These are phyloP conservation scores for Aspergillus fumigatus DNA, from an alignment of 2,329 filamentous ascomycete genomes.

Conservation along the genomic window DNA sequence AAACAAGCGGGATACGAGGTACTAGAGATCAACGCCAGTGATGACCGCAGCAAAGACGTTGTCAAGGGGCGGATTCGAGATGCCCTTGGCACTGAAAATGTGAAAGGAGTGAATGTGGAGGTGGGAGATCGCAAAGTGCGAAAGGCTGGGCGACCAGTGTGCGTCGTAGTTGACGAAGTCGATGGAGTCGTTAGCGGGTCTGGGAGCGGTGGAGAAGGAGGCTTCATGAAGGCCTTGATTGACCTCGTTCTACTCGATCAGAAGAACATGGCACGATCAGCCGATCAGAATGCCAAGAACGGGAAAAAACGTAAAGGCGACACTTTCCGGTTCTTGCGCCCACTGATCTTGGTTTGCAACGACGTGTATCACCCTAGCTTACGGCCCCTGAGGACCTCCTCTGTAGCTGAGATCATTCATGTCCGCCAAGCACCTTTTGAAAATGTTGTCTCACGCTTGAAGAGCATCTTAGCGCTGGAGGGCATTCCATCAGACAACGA, in stretches of 20 bases:
- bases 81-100: constrained; percentile 88
- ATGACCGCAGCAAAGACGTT: constrained; percentile 84
- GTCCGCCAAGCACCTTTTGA: constrained; percentile 85
- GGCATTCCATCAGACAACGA: constrained; percentile 84
- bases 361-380: constrained; percentile 92
- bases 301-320: constrained; percentile 65
- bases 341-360: constrained; percentile 92
- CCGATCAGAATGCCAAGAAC: constrained; percentile 20
- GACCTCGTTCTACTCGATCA: constrained; percentile 84
- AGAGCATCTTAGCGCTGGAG: constrained; percentile 81
- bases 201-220: constrained; percentile 75
- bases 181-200: constrained; percentile 86
- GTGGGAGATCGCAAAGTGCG: constrained; percentile 49
- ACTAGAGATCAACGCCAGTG: constrained; percentile 95
- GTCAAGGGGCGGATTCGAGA: constrained; percentile 89
- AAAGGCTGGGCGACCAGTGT: constrained; percentile 79
- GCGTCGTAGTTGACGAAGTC: constrained; percentile 92
- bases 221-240: constrained; percentile 91
- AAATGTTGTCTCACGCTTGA: constrained; percentile 75
- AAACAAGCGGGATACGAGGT: constrained; percentile 94
- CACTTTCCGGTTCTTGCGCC: constrained; percentile 79
- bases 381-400: constrained; percentile 77
- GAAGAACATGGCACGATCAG: constrained; percentile 58
- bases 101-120: constrained; percentile 60
- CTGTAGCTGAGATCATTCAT: constrained; percentile 82